Percentiles rank a stretch among this genome's conserved stretches.
These are phyloP conservation scores for Berberis thunbergii DNA, from an alignment of 164 flowering plant species.

Conservation along the genomic window DNA sequence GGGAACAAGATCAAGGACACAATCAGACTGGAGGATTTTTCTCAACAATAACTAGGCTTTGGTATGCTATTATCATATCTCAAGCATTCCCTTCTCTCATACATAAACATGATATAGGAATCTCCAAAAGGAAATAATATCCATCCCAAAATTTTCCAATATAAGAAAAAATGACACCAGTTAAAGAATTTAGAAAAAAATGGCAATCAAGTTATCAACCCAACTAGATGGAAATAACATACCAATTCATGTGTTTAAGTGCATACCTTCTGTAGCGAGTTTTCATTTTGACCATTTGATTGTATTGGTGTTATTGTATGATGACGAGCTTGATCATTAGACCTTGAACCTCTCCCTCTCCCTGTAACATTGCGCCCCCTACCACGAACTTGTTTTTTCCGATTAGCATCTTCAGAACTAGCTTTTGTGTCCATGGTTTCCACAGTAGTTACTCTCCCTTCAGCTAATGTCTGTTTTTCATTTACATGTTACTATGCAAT, in stretches of 20 bases:
- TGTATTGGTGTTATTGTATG: conserved; percentile 26
- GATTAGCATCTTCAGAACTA: conserved; percentile 37
- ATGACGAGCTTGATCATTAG: conserved; percentile 39
- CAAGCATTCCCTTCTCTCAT: no score
- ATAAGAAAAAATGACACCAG: neutral
- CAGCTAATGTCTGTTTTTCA: conserved; percentile 33
- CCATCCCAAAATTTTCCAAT: no score
- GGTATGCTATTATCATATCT: no score
- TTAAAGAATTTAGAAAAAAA: no score
- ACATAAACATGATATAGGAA: no score
- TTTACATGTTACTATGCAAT: conserved; percentile 8
- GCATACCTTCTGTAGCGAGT: conserved; percentile 43
- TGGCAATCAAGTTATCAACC: no score
- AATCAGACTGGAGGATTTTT: no score
- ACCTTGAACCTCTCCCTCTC: conserved; percentile 64
- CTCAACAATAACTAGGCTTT: no score
- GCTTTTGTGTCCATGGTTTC: conserved; percentile 36
- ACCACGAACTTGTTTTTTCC: conserved; percentile 72
- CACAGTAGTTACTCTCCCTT: conserved; percentile 32
- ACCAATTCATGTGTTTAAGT: neutral
- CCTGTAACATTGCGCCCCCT: conserved; percentile 56
- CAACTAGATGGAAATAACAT: neutral
- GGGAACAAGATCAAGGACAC: no score
- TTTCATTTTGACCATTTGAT: conserved; percentile 68
- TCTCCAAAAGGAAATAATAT: no score